Evolutionary conservation across 805 yeast genomes (phyloP), one percentile per base, ranked within the genome.

Genomic region (Candida cerambycidarum): DNA sequence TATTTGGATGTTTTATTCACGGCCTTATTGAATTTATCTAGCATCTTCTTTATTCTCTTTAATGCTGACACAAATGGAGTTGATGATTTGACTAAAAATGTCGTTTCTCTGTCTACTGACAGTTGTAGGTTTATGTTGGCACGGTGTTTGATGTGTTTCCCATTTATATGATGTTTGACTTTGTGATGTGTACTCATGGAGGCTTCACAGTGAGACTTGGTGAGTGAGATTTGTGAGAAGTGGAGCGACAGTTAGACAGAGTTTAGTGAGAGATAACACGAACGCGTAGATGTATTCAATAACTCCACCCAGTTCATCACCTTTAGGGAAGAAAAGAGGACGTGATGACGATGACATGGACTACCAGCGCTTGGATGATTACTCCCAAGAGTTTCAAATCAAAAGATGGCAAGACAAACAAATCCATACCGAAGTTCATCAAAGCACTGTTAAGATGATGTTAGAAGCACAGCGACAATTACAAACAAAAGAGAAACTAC

Each of bases 51-150:
- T 2, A 83, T 74, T 39, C 85, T 71, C 54, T 88, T 88, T 32
- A 88, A 54, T 0, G 85, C 89, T 9, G 92, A 78, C 10, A 87
- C 71, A 53, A 72, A 85, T 2, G 96, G 93, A 3, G 95, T 84
- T 1, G 62, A 59, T 1, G 83, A 61, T 50, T 85, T 84, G 28
- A 89, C 69, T 45, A 78, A 75, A 9, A 85, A 62, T 2, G 76
- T 70, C 0, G 79, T 69, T 16, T 74, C 71, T 32, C 69, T 45
- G 45, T 77, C 74, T 17, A 72, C 64, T 51, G 68, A 63, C 47
- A 51, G 54, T 39, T 71, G 58, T 56, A 75, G 64, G 16, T 55
- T 51, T 11, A 67, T 61, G 12, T 79, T 76, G 3, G 85, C 76
- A 12, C 79, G 67, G 55, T 83, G 87, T 55, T 76, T 80, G 38